A percentile compares a stretch with the other conserved stretches of the same genome.
phyloP scores from a whole-genome alignment of 805 yeast genomes.

The Kodamaea hsintzibuensis region DNA sequence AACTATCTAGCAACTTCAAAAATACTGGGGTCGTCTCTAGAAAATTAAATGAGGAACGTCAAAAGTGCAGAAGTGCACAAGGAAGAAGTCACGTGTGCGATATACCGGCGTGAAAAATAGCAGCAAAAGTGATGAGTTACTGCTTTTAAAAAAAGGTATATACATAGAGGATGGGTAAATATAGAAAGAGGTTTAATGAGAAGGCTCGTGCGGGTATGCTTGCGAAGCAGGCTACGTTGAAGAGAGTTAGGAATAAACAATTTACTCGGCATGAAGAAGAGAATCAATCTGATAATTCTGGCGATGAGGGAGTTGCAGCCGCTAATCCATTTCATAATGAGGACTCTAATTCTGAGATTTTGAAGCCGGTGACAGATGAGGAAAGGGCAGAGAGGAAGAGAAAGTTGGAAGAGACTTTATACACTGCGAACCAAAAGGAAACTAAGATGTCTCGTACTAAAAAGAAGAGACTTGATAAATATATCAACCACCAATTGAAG shows the following conservation, averaged over 20 bases:
- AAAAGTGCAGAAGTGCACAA: no score
- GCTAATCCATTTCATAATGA: conserved; percentile 11
- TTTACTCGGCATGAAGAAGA: conserved; percentile 50
- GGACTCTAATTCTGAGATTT: conserved; percentile 61
- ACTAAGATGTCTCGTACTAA: conserved; percentile 70
- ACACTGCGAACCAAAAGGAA: conserved; percentile 58
- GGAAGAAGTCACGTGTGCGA: neutral
- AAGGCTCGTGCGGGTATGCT: conserved; percentile 85
- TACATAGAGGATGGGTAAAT: conserved; percentile 66
- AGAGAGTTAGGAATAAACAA: conserved; percentile 68
- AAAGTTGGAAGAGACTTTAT: conserved; percentile 55
- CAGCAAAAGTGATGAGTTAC: no score
- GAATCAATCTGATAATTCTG: neutral
- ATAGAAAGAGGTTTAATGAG: conserved; percentile 77
- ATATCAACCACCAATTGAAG: conserved; percentile 85
- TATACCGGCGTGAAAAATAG: neutral
- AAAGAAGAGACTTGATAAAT: conserved; percentile 81
- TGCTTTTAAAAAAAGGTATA: neutral
- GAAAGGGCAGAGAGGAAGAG: conserved; percentile 69
- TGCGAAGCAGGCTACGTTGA: conserved; percentile 72
- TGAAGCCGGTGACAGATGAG: conserved; percentile 61
- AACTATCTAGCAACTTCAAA: neutral
- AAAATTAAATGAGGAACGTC: no score
- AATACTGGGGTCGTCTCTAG: neutral
- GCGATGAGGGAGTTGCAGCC: conserved; percentile 5